Evolutionary conservation across 2,329 filamentous ascomycete species (phyloP), one percentile per base, ranked within the genome.

Genomic region (Colletotrichum musae): DNA sequence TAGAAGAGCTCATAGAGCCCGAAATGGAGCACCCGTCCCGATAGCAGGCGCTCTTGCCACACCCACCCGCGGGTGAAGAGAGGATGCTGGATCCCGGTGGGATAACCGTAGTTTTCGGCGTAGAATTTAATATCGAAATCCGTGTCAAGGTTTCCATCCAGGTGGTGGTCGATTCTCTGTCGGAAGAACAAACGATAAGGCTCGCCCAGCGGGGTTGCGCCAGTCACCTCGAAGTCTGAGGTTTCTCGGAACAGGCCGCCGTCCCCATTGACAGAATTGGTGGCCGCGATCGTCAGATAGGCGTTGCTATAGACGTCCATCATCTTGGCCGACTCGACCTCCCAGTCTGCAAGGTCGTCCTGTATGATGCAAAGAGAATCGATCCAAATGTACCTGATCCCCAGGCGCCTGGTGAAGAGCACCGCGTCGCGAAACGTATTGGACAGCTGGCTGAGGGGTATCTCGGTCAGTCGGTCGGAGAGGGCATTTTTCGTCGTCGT

Each of bases 1-100:
- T 36, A 68, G 21, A 62, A 50, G 21, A 68, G 43, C 32, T 58
- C 41, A 18, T 57, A 45, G 13, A 24, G 45, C 3, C 39, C 64
- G 45, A 76, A 78, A 41, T 77, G 75, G 0, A 78, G 71, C 3
- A 77, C 71, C 0, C 75, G 58, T 1, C 73, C 73, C 0, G 76
- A 75, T 3, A 78, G 24, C 1, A 76, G 43, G 3, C 77, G 73
- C 16, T 78, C 77, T 2, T 78, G 77, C 2, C 75, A 76, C 6
- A 74, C 74, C 76, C 77, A 78, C 0, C 72, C 77, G 1, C 77
- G 71, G 1, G 56, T 69, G 18, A 51, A 28, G 1, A 68, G 41
- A 7, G 64, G 58, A 15, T 57, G 39, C 26, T 36, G 21, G 5
- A 26, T 16, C 5, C 26, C 24, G 5, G 61, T 26, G 13, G 45